A percentile compares a stretch with the other conserved stretches of the same genome.
Evolutionary conservation across 2,329 filamentous ascomycete species (phyloP).

Genomic region (Magnaporthiopsis poae): DNA sequence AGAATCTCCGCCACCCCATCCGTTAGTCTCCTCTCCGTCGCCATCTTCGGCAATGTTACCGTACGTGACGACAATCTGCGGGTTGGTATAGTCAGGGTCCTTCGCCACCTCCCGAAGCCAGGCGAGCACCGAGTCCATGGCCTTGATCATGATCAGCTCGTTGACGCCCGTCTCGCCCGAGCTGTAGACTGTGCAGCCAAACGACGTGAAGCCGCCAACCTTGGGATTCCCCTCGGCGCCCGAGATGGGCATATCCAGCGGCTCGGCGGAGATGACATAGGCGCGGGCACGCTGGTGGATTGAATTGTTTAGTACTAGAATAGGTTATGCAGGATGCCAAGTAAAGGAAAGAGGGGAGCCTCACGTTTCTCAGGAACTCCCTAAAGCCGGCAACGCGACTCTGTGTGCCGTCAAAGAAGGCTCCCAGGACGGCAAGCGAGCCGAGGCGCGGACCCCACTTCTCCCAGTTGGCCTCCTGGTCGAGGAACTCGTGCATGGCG

Average conservation of each 20-base stretch:
- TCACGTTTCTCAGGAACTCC: conserved; percentile 41
- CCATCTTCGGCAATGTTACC: conserved; percentile 7
- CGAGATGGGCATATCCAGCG: conserved; percentile 42
- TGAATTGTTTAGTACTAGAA: conserved; percentile 16
- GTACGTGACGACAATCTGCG: conserved; percentile 14
- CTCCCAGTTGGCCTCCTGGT: conserved; percentile 41
- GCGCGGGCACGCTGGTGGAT: conserved; percentile 44
- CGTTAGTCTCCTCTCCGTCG: neutral
- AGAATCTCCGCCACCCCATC: neutral
- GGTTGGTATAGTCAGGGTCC: conserved; percentile 18
- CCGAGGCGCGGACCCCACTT: conserved; percentile 33
- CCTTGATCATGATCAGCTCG: conserved; percentile 53
- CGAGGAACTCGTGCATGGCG: conserved; percentile 47
- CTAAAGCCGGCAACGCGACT: conserved; percentile 36
- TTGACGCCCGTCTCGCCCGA: conserved; percentile 53
- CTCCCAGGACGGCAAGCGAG: conserved; percentile 41
- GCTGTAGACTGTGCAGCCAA: conserved; percentile 61
- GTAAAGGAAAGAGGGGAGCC: conserved; percentile 13
- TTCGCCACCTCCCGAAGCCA: conserved; percentile 20
- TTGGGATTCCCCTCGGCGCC: conserved; percentile 39
- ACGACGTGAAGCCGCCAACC: conserved; percentile 28
- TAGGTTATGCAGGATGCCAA: neutral
- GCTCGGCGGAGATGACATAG: conserved; percentile 46
- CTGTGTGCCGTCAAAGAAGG: conserved; percentile 28
- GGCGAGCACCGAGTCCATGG: conserved; percentile 18